phyloP scores from a whole-genome alignment of 768 basidiomycete genomes.

The Boletus reticuloceps region DNA sequence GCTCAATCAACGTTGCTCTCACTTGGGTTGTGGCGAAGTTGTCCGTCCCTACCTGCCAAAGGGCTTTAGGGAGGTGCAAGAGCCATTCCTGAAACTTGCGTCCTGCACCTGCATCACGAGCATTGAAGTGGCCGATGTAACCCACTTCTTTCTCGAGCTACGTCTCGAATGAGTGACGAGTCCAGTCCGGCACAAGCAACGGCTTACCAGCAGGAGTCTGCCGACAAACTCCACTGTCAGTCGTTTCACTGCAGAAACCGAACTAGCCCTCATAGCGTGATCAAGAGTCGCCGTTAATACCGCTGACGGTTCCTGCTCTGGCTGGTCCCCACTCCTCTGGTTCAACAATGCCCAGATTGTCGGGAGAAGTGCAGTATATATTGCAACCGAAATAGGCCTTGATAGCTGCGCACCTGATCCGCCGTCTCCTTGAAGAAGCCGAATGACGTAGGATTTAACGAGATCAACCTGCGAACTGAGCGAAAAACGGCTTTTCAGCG shows the following conservation, averaged over 20 bases:
- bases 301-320: slow-evolving; percentile 19
- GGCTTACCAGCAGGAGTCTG: slow-evolving; percentile 62
- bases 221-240: slow-evolving; percentile 74
- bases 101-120: slow-evolving; percentile 27
- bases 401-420: slow-evolving; percentile 41
- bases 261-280: slow-evolving; percentile 59
- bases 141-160: slow-evolving; percentile 61
- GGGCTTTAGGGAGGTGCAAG: slow-evolving; percentile 66
- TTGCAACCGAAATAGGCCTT: slow-evolving; percentile 49
- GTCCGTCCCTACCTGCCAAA: slow-evolving; percentile 79
- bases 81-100: slow-evolving; percentile 62
- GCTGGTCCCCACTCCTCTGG: slow-evolving; percentile 32
- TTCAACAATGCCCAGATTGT: slow-evolving; percentile 76
- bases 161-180: slow-evolving; percentile 1
- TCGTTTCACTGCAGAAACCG: slow-evolving; percentile 63
- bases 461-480: slow-evolving; percentile 42
- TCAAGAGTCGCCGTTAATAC: slow-evolving; percentile 56
- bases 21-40: slow-evolving; percentile 65
- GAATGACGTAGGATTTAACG: slow-evolving; percentile 60
- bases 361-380: slow-evolving; percentile 70
- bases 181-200: background rate
- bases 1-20: slow-evolving; percentile 8
- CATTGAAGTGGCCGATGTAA: slow-evolving; percentile 49
- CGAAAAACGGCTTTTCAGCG: slow-evolving; percentile 16
- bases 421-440: slow-evolving; percentile 53